Evolutionary conservation across 441 rosid genomes (phyloP), one percentile per base, ranked within the genome.

Genomic region (Eruca vesicaria): DNA sequence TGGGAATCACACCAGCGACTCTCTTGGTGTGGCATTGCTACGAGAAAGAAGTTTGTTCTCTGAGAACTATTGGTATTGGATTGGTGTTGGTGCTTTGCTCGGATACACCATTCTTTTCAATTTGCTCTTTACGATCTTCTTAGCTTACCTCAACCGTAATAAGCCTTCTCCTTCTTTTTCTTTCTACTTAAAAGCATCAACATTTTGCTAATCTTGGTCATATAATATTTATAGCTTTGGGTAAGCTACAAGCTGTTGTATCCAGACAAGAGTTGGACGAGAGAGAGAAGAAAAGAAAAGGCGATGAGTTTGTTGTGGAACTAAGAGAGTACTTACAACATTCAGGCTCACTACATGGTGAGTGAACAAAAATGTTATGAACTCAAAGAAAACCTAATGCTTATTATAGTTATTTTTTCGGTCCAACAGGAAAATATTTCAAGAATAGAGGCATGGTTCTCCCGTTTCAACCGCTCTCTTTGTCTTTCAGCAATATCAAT

Each of bases 11-110:
- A 81, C 84, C 7, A 72, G 75, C 55, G 48, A 72, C 32, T 79
- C 92, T 38, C 73, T 95, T 61, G 99, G 98, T n/a, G 79, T 88
- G 83, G 89, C 90, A 67, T 20, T 91, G 64, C 74, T 95, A 67
- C 81, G 68, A 83, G 87, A 86, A 75, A 93, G 91, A 68, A 82
- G 94, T 82, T 86, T 90, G 79, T 90, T 88, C 84, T 78, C 88
- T 63, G 92, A 84, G 83, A 88, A 83, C 82, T 93, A 93, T 86
- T 95, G 98, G 98, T 95, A 95, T 83, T 95, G 99, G 99, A 90
- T 95, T 26, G 99, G 99, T 59, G 71, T 92, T 60, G 97, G 88
- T 72, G 98, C 98, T 65, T 83, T 93, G 86, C 82, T 95, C 59
- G 99, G 99, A 83, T 95, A 92, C 75, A 85, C 96, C 26, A 41